A percentile compares a stretch with the other conserved stretches of the same genome.
Evolutionary conservation across 805 yeast species (phyloP).

Genomic region (Candida tammaniensis): DNA sequence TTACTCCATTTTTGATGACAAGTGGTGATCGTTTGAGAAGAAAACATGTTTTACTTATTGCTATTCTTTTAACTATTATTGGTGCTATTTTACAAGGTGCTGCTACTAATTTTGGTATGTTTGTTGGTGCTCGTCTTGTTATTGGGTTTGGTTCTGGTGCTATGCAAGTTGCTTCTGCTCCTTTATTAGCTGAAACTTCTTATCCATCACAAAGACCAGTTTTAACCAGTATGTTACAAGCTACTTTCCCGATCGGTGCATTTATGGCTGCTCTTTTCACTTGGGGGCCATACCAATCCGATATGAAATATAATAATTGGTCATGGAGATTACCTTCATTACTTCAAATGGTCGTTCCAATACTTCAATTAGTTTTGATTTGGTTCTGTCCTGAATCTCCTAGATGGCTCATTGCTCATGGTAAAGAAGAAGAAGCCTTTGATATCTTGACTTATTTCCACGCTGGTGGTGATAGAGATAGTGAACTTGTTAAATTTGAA

Average conservation of each 20-base stretch:
- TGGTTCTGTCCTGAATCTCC: conserved; percentile 49
- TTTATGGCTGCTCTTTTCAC: conserved; percentile 43
- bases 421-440: conserved; percentile 27
- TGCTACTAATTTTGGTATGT: conserved; percentile 13
- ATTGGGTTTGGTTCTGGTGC: conserved; percentile 45
- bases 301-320: conserved; percentile 14
- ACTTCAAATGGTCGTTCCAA: conserved; percentile 48
- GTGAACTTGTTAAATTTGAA: conserved; percentile 11
- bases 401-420: conserved; percentile 37
- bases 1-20: conserved; percentile 10
- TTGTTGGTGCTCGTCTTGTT: conserved; percentile 36
- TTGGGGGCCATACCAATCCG: conserved; percentile 4
- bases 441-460: not conserved
- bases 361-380: conserved; percentile 35
- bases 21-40: conserved; percentile 25
- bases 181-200: conserved; percentile 47
- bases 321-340: conserved; percentile 55
- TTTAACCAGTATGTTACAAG: conserved; percentile 42
- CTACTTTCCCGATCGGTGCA: conserved; percentile 51
- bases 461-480: conserved; percentile 3
- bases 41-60: conserved; percentile 22
- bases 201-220: conserved; percentile 43
- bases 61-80: conserved; percentile 19
- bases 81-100: conserved; percentile 29
- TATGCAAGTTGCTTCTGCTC: conserved; percentile 41